These are phyloP conservation scores for Pythium volutum DNA, from an alignment of 352 stramenopile species.

Conservation along the genomic window DNA sequence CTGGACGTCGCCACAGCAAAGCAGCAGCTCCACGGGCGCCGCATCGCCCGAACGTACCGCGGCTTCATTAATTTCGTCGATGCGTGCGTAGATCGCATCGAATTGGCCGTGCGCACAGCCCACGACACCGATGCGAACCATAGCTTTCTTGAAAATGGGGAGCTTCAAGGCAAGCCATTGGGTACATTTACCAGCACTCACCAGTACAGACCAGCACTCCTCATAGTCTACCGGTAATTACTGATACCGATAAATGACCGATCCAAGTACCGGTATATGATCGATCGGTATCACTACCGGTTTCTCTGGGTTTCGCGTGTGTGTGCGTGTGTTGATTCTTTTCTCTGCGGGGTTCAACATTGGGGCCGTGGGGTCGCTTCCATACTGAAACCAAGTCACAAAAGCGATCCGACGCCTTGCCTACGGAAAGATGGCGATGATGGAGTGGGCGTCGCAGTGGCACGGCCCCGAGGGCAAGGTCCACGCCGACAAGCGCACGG, in stretches of 20 bases:
- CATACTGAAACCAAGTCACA: constrained; percentile 18
- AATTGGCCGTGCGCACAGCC: constrained; percentile 98
- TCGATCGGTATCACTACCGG: background rate
- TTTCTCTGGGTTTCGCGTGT: background rate
- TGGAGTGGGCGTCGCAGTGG: constrained; percentile 27
- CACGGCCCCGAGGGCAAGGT: constrained; percentile 48
- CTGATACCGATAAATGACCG: background rate
- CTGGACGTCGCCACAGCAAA: constrained; percentile 99
- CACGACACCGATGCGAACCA: constrained; percentile 91
- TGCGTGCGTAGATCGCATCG: constrained; percentile 96
- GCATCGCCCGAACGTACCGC: constrained; percentile 26
- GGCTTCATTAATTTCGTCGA: constrained; percentile 90
- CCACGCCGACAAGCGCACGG: constrained; percentile 52
- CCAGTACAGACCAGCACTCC: constrained; percentile 15
- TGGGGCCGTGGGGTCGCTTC: background rate
- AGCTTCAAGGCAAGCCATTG: no score
- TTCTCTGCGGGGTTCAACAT: constrained; percentile 17
- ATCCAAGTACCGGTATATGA: background rate
- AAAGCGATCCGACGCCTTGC: background rate
- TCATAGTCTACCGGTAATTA: background rate
- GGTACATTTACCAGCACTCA: background rate
- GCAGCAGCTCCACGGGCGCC: constrained; percentile 90
- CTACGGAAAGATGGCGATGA: constrained; percentile 5
- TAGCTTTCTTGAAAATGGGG: constrained; percentile 9
- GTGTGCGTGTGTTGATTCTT: background rate